phyloP scores from a whole-genome alignment of 495 filamentous ascomycete genomes.

The Aspergillus conjunctus region DNA sequence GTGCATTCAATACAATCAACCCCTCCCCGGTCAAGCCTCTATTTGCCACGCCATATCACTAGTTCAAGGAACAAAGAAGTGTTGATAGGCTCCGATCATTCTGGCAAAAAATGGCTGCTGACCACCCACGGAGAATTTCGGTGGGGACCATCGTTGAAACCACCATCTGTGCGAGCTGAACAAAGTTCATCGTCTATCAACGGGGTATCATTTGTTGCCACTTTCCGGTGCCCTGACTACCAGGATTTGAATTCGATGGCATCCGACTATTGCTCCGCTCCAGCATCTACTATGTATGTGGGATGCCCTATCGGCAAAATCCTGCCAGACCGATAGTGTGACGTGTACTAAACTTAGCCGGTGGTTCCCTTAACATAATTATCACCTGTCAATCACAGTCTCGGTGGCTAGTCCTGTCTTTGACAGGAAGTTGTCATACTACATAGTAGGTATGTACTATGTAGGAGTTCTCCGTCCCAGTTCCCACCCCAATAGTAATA shows the following conservation, averaged over 20 bases:
- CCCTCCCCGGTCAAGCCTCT: not conserved
- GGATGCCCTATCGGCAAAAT: not conserved
- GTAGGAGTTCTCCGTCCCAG: too few relatives aligned
- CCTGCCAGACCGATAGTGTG: not conserved
- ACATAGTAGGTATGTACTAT: too few relatives aligned
- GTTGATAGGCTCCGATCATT: slow-evolving; percentile 10
- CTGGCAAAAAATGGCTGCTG: not conserved
- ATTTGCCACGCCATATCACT: not conserved
- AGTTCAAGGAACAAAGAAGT: slow-evolving; percentile 1
- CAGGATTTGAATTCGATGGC: slow-evolving; percentile 1
- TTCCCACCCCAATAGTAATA: too few relatives aligned
- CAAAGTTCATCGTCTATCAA: not conserved
- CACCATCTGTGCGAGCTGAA: not conserved
- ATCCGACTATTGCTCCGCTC: not conserved
- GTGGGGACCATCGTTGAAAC: not conserved
- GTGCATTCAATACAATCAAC: too few relatives aligned
- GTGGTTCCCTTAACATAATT: not conserved
- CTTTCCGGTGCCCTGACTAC: not conserved
- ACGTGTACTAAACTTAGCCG: not conserved
- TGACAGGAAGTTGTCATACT: too few relatives aligned
- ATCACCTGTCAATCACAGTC: too few relatives aligned
- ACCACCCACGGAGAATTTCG: slow-evolving; percentile 12
- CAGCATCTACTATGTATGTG: not conserved
- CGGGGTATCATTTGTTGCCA: not conserved
- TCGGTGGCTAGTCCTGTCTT: too few relatives aligned